Base-by-base conservation (phyloP, 2,329 filamentous ascomycete species). In the Lasiodiplodia gonubiensis region DNA sequence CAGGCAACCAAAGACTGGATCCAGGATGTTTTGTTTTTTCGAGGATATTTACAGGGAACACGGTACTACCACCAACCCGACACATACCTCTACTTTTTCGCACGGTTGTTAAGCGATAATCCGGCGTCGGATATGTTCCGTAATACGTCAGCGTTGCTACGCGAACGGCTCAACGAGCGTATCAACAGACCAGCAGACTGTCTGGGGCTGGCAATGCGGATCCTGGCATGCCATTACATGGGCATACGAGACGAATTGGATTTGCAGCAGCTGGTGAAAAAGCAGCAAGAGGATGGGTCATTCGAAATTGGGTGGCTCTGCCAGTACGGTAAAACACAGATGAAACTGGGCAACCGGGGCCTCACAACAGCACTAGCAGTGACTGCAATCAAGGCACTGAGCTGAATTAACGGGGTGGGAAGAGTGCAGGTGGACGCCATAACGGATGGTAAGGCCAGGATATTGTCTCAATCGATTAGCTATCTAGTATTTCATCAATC, bases 281-380 rank as follows among this genome's bases (percentile, higher is more conserved):
- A 76, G 35, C 78, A 80, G 66, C 70, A 71, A 33, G 70, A 73
- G 21, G 78, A 80, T 67, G 78, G 78, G 0, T 72, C 78, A 5
- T 80, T 78, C 78, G 72, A 25, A 35, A 53, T 71, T 21, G 72
- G 70, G 0, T 74, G 73, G 72, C 54, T 74, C 30, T 75, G 68
- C 57, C 67, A 67, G 6, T 72, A 71, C 54, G 70, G 71, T 0
- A 66, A 64, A 16, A 71, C 65, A 16, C 25, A 65, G 23, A 69
- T 69, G 60, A 70, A 64, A n/a, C 70, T 74, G 65, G 74, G 72
- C 3, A 73, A 68, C 51, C 67, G 71, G 10, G 72, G 69, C 1
- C 51, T 75, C 10, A 69, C 70, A 49, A 75, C 72, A 4, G 72
- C 73, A 0, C 71, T 69, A 51, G 72, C 73, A 5, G 67, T 74